These are phyloP conservation scores for Eucalyptus paniculata DNA, from an alignment of 345 rosid genomes.

Conservation along the genomic window DNA sequence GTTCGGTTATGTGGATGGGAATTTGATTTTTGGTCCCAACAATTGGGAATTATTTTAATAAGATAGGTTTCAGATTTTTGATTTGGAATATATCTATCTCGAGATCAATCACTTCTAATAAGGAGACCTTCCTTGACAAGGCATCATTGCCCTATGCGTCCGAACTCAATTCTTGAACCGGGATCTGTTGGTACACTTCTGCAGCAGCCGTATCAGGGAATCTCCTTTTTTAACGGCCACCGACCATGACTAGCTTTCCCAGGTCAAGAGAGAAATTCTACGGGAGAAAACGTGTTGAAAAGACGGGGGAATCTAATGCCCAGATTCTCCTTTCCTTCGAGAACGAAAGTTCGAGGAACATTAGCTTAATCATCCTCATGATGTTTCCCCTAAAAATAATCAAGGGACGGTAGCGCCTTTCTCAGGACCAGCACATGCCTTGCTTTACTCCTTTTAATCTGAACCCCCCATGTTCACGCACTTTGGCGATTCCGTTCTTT, in stretches of 20 bases:
- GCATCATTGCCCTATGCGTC: not conserved
- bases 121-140: not conserved
- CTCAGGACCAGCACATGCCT: no score
- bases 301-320: not conserved
- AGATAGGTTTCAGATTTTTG: no score
- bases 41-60: no score
- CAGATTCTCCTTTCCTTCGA: no score
- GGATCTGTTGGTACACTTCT: not conserved
- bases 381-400: no score
- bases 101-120: not conserved
- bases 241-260: not conserved
- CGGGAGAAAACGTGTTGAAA: not conserved
- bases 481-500: no score
- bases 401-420: no score
- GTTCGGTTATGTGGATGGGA: not conserved
- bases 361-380: no score
- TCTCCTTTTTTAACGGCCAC: not conserved
- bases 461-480: no score
- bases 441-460: no score
- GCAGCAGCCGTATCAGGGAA: not conserved
- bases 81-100: not conserved
- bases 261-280: not conserved
- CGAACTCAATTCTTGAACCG: not conserved
- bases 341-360: no score
- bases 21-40: not conserved